These are phyloP conservation scores for Sporothrix protearum DNA, from an alignment of 2,329 filamentous ascomycete genomes.

Conservation along the genomic window DNA sequence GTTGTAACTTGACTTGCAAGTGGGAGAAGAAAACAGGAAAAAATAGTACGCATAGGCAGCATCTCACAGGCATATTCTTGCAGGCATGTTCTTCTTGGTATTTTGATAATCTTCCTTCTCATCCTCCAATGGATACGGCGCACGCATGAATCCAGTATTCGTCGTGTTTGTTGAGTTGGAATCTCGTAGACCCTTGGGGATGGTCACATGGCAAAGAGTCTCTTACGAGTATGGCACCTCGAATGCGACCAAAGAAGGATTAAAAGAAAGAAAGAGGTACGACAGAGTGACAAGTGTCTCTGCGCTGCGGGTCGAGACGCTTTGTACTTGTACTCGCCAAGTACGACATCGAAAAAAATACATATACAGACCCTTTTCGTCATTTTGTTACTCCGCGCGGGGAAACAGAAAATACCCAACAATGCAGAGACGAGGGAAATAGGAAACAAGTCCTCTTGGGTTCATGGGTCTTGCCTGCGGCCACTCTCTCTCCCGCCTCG, in stretches of 20 bases:
- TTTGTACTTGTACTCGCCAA: neutral
- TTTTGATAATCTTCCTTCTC: too few relatives aligned
- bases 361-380: too few relatives aligned
- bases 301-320: neutral
- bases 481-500: too few relatives aligned
- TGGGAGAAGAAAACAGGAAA: neutral
- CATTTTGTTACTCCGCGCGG: neutral
- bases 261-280: neutral
- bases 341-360: too few relatives aligned
- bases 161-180: neutral
- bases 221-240: neutral
- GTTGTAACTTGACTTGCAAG: too few relatives aligned
- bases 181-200: neutral
- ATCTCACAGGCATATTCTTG: neutral
- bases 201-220: neutral
- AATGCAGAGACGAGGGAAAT: neutral
- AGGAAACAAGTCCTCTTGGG: neutral
- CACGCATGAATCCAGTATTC: too few relatives aligned
- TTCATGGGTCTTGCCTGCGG: neutral
- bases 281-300: neutral
- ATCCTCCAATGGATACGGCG: too few relatives aligned
- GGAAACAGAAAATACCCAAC: neutral
- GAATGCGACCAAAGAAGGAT: neutral
- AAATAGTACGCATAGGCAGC: neutral
- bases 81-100: too few relatives aligned